Evolutionary conservation across 1,284 basidiomycete species (phyloP), one percentile per base, ranked within the genome.

Genomic region (Cerioporus squamosus): DNA sequence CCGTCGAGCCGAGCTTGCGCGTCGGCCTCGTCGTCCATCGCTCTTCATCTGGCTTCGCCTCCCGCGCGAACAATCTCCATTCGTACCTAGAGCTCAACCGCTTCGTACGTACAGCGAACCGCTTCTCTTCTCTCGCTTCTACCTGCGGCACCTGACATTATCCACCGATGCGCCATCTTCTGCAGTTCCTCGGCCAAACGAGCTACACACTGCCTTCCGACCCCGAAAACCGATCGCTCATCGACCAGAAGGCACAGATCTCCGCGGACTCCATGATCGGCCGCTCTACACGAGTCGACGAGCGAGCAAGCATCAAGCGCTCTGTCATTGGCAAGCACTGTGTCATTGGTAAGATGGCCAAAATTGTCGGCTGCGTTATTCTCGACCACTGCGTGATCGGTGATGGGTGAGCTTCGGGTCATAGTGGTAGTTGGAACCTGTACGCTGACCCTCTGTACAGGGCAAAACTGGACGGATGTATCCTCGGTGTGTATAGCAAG

Each of bases 321-420:
- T 92, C 90, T 8, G 83, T 96, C 22, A 85, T 98, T 23, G 97
- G 97, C 5, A 84, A 89, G 60, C 94, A 96, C 69, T 97, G 94
- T 67, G 76, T 87, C 22, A 93, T 98, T 60, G 95, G 95, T 12
- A 93, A 88, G 70, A 90, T 90, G 76, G 90, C 85, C 29, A 95
- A 90, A 73, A 86, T 98, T 55, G 83, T 82, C 1, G 91, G 93
- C n/a, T 95, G 91, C 66, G 85, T 98, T 12, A 73, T 99, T 26
- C 84, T 97, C 72, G 96, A 98, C 70, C 93, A 95, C 68, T 96
- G 95, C 65, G 82, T 90, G 3, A 80, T 99, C 24, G 93, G 84
- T 26, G 94, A 97, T 62, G 93, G 93, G 93, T 93, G 63, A 36
- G 33, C 3, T 12, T 36, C 70, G 87, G 29, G 43, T 44, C 15